Evolutionary conservation across 2,329 filamentous ascomycete genomes (phyloP).

Genomic region (Scolecobasidium constrictum): DNA sequence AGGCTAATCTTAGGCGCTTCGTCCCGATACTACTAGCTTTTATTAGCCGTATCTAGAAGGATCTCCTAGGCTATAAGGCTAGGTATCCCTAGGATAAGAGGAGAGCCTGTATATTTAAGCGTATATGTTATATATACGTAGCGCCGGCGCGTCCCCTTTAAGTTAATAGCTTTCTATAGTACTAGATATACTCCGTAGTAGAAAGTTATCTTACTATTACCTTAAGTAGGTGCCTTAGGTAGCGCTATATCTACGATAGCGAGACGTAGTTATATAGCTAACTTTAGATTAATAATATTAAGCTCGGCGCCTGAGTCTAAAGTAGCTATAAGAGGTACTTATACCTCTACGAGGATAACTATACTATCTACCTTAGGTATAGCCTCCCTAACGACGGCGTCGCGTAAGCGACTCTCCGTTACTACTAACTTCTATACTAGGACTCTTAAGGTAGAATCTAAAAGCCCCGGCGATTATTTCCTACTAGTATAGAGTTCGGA

Average conservation of each 20-base stretch:
- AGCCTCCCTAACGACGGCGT: neutral
- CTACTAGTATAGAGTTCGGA: too few relatives aligned
- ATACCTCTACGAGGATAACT: neutral
- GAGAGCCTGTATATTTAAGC: neutral
- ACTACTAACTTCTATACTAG: neutral
- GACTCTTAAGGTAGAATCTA: neutral
- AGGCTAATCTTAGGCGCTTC: neutral
- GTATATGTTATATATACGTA: neutral
- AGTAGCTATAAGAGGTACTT: neutral
- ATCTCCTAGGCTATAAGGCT: neutral
- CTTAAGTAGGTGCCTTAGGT: neutral
- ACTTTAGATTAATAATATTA: neutral
- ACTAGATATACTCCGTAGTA: constrained; percentile 1
- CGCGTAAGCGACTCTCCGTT: neutral
- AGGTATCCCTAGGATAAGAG: neutral
- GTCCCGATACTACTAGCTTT: neutral
- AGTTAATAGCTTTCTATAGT: neutral
- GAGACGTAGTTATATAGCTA: neutral
- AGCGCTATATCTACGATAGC: neutral
- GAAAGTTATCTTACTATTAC: neutral
- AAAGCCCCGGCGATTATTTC: neutral
- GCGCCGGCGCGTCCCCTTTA: neutral
- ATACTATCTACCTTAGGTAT: neutral
- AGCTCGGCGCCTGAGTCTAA: neutral
- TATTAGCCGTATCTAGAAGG: neutral